These are phyloP conservation scores for Fusarium solani-melongenae DNA, from an alignment of 2,329 filamentous ascomycete genomes.

Conservation along the genomic window DNA sequence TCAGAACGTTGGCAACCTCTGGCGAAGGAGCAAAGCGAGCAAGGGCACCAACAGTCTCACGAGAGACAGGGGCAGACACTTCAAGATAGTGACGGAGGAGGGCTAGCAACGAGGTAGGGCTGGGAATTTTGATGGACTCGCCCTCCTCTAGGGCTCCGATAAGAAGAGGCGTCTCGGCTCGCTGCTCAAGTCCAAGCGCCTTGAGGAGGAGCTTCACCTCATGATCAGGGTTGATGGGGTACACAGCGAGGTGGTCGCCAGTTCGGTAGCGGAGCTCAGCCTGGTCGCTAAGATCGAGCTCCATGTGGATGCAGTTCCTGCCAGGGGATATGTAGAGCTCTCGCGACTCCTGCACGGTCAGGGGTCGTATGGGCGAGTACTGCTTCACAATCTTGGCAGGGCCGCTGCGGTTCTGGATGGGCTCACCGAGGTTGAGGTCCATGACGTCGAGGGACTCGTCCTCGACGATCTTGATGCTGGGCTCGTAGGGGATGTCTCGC, in stretches of 20 bases:
- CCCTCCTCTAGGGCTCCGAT: slow-evolving; percentile 37
- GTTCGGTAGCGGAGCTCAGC: slow-evolving; percentile 50
- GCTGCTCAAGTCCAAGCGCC: slow-evolving; percentile 39
- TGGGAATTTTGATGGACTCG: slow-evolving; percentile 46
- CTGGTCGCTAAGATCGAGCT: slow-evolving; percentile 48
- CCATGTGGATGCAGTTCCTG: slow-evolving; percentile 50
- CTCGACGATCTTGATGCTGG: slow-evolving; percentile 31
- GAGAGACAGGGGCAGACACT: slow-evolving; percentile 49
- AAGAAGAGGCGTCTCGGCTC: slow-evolving; percentile 38
- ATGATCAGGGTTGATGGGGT: slow-evolving; percentile 51
- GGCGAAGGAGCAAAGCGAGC: slow-evolving; percentile 64
- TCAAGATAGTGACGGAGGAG: slow-evolving; percentile 60
- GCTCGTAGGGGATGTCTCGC: slow-evolving; percentile 36
- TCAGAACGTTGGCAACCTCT: slow-evolving; percentile 48
- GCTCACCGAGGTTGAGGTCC: slow-evolving; percentile 39
- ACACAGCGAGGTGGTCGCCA: slow-evolving; percentile 55
- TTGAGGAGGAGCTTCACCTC: slow-evolving; percentile 48
- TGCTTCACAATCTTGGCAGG: slow-evolving; percentile 34
- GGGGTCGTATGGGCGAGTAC: slow-evolving; percentile 32
- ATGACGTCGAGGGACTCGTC: slow-evolving; percentile 38
- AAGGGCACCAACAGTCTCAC: slow-evolving; percentile 51
- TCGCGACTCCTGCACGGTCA: slow-evolving; percentile 23
- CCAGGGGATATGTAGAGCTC: slow-evolving; percentile 34
- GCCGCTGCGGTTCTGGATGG: slow-evolving; percentile 31
- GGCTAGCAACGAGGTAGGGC: slow-evolving; percentile 51